Evolutionary conservation across 169 alveolate genomes (phyloP).

Genomic region (Plasmodium adleri): DNA sequence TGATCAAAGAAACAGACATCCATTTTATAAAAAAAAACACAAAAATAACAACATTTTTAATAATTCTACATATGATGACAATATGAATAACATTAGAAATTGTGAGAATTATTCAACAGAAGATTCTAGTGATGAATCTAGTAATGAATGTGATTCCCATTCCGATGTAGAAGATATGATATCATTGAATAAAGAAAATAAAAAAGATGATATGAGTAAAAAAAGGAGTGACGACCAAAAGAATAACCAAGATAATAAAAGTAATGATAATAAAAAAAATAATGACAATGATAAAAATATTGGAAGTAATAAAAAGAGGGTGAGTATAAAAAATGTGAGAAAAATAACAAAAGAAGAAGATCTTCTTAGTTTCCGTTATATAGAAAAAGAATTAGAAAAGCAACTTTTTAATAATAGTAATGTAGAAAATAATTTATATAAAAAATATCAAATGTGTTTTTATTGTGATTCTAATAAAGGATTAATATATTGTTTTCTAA

Average conservation of each 20-base stretch:
- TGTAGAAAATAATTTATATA: slow-evolving; percentile 43
- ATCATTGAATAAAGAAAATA: neutral
- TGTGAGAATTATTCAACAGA: neutral
- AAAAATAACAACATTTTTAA: neutral
- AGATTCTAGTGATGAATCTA: neutral
- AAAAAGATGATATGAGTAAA: neutral
- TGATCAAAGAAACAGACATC: neutral
- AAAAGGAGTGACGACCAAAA: no score
- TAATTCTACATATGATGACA: neutral
- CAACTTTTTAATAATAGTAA: slow-evolving; percentile 25
- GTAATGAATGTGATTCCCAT: neutral
- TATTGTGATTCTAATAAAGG: slow-evolving; percentile 57
- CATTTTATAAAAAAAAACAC: neutral
- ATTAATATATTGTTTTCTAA: slow-evolving; percentile 27
- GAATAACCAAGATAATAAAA: no score
- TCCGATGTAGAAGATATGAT: no score
- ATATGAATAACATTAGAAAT: no score
- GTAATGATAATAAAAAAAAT: neutral
- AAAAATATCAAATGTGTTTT: slow-evolving; percentile 42
- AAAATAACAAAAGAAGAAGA: neutral
- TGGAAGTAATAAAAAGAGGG: neutral
- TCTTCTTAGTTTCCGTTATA: slow-evolving; percentile 9
- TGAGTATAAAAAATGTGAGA: neutral
- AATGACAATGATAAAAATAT: neutral
- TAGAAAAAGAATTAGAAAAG: slow-evolving; percentile 41